These are phyloP conservation scores for Dorcoceras hygrometricum DNA, from an alignment of 257 asterid species.

Conservation along the genomic window DNA sequence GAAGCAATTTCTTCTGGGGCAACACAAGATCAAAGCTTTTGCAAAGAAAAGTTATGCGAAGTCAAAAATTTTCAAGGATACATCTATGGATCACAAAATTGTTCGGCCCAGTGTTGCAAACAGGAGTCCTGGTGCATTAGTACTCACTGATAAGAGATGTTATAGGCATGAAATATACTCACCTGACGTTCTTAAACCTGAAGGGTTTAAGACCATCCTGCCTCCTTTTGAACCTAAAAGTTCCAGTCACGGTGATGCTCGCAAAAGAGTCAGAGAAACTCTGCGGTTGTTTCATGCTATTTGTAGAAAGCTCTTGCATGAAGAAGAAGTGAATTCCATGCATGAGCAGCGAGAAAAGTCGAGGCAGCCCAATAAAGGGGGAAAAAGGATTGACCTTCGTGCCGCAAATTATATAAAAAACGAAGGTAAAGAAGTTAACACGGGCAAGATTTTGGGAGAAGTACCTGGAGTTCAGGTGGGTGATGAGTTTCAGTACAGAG, in stretches of 20 bases:
- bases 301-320: conserved; percentile 75
- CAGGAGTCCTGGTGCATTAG: conserved; percentile 29
- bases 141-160: conserved; percentile 26
- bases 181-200: conserved; percentile 17
- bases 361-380: conserved; percentile 24
- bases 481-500: conserved; percentile 81
- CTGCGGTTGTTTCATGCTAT: conserved; percentile 56
- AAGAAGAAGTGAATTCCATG: conserved; percentile 54
- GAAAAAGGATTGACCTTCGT: conserved; percentile 59
- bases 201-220: conserved; percentile 35
- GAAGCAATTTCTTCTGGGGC: conserved; percentile 27
- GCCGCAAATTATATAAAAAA: conserved; percentile 51
- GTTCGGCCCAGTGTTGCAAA: conserved; percentile 25
- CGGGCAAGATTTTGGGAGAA: conserved; percentile 42
- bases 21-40: conserved; percentile 37
- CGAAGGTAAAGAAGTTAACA: conserved; percentile 48
- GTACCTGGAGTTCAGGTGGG: conserved; percentile 88
- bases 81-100: conserved; percentile 32
- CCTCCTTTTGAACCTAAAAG: conserved; percentile 64
- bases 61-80: conserved; percentile 17
- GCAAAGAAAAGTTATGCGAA: conserved; percentile 33
- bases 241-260: conserved; percentile 63
- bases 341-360: conserved; percentile 39
- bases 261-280: conserved; percentile 66
- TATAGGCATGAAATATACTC: conserved; percentile 20